phyloP scores from a whole-genome alignment of 164 flowering plant genomes.

The Saururus chinensis region DNA sequence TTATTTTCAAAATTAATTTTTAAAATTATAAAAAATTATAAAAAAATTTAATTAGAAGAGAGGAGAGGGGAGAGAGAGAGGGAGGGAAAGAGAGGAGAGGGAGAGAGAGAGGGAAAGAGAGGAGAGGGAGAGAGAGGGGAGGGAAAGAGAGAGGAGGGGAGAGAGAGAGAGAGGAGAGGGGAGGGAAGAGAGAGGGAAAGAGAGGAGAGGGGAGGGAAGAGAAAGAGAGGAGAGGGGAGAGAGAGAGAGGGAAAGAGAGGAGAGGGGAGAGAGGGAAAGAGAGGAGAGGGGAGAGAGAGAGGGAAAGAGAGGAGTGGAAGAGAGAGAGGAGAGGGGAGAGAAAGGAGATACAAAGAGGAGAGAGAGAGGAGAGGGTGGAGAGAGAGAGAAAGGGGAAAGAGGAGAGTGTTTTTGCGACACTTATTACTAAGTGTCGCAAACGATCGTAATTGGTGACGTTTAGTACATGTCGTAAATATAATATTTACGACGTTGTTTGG shows the following conservation, averaged over 20 bases:
- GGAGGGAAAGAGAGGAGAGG: not conserved
- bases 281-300: not conserved
- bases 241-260: not conserved
- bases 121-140: not conserved
- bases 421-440: too few relatives aligned
- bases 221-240: not conserved
- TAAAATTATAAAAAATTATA: too few relatives aligned
- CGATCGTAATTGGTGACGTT: too few relatives aligned
- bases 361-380: too few relatives aligned
- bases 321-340: too few relatives aligned
- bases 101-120: not conserved
- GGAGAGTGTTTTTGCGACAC: too few relatives aligned
- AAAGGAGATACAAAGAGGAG: too few relatives aligned
- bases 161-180: not conserved
- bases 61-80: not conserved
- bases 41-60: not conserved
- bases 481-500: too few relatives aligned
- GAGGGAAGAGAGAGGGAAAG: not conserved
- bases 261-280: not conserved
- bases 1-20: too few relatives aligned
- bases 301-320: not conserved
- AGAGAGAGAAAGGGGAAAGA: too few relatives aligned
- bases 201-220: not conserved
- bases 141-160: not conserved
- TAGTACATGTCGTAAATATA: too few relatives aligned